A percentile compares a stretch with the other conserved stretches of the same genome.
phyloP scores from a whole-genome alignment of 805 yeast species.

The Zygoascus biomembranicola region DNA sequence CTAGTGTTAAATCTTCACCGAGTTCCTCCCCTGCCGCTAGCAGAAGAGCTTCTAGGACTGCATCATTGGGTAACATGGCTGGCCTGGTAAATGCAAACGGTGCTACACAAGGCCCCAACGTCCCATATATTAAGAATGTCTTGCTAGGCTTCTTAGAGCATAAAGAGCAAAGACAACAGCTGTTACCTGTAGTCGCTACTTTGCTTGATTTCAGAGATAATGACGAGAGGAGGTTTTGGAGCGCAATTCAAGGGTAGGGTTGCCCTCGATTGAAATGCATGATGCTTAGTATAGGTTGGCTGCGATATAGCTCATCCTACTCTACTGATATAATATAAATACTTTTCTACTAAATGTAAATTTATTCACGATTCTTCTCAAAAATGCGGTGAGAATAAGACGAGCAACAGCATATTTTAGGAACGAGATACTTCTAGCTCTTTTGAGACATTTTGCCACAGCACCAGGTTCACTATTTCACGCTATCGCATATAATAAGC shows the following conservation, averaged over 20 bases:
- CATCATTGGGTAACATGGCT: background rate
- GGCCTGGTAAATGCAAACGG: slow-evolving; percentile 2
- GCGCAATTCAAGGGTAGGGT: slow-evolving; percentile 30
- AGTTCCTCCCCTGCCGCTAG: background rate
- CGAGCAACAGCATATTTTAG: too few relatives aligned
- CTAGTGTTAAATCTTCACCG: background rate
- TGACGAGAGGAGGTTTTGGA: slow-evolving; percentile 67
- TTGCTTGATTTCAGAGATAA: slow-evolving; percentile 57
- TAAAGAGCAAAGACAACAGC: slow-evolving; percentile 78
- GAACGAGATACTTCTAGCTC: too few relatives aligned
- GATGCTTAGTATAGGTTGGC: background rate
- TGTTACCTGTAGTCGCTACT: slow-evolving; percentile 78
- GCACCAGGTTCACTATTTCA: too few relatives aligned
- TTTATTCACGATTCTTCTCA: too few relatives aligned
- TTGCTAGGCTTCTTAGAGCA: slow-evolving; percentile 87
- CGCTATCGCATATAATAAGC: too few relatives aligned
- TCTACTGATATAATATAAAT: too few relatives aligned
- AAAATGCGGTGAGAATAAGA: too few relatives aligned
- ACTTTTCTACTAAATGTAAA: too few relatives aligned
- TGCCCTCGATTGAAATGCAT: background rate
- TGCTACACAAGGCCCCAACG: slow-evolving; percentile 33
- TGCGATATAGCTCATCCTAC: too few relatives aligned
- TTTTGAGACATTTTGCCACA: too few relatives aligned
- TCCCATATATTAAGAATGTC: slow-evolving; percentile 82
- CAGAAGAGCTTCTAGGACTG: background rate